Evolutionary conservation across 2,329 filamentous ascomycete genomes (phyloP).

Genomic region (Geoglossum cookeanum): DNA sequence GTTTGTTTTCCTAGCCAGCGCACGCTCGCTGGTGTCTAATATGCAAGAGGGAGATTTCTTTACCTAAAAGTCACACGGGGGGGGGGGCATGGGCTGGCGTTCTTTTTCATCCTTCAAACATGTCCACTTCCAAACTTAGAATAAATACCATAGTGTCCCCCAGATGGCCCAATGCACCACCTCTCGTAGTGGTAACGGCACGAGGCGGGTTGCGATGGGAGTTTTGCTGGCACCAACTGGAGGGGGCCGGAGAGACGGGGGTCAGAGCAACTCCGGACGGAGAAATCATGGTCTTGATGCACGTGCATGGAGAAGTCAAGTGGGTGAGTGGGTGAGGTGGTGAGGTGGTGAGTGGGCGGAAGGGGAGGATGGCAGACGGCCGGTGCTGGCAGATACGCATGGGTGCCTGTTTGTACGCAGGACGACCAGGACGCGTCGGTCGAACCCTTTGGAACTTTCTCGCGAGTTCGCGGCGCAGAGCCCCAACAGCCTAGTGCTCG

Average conservation of each 20-base stretch:
- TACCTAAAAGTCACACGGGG: not conserved
- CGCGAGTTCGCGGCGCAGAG: not conserved
- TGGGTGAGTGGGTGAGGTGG: too few species aligned
- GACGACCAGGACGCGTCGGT: not conserved
- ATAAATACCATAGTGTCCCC: too few species aligned
- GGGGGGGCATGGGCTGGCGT: not conserved
- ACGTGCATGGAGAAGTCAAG: too few species aligned
- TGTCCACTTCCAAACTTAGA: too few species aligned
- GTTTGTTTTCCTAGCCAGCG: not conserved
- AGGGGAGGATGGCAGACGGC: too few species aligned
- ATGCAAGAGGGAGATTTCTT: not conserved
- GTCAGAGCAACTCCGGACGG: not conserved
- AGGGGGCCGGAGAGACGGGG: not conserved
- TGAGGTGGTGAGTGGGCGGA: too few species aligned
- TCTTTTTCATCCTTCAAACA: not conserved
- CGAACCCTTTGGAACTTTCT: slow-evolving; percentile 1
- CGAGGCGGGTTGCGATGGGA: not conserved
- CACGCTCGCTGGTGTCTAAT: not conserved
- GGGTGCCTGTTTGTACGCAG: not conserved
- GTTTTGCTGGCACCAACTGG: not conserved
- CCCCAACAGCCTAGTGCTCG: not conserved
- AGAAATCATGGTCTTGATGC: not conserved
- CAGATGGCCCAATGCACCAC: too few species aligned
- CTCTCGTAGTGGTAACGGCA: too few species aligned
- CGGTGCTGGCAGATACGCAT: not conserved